Conservation (phyloP, 169 alveolate genomes). For the Besnoitia besnoiti region DNA sequence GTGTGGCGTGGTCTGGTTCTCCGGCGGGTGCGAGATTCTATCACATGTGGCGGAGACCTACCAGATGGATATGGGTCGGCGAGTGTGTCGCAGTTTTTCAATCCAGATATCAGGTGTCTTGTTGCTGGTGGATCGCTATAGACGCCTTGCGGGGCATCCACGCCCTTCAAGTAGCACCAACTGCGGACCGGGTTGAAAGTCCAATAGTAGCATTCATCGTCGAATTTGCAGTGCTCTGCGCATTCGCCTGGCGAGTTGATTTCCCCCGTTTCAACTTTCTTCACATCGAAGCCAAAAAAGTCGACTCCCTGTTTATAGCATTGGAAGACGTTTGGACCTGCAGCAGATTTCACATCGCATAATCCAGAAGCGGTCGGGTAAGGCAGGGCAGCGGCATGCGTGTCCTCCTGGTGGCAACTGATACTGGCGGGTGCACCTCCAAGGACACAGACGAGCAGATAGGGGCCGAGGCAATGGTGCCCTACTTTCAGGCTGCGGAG, state of each 20-base stretch:
- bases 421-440: no score
- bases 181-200: constrained; percentile 4
- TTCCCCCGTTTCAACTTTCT: constrained; percentile 2
- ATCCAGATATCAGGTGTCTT: neutral
- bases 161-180: constrained; percentile 38
- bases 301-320: constrained; percentile 7
- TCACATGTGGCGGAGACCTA: neutral
- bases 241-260: neutral
- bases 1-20: no score
- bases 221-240: constrained; percentile 29
- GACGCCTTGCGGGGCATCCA: neutral
- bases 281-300: constrained; percentile 29
- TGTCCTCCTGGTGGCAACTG: no score
- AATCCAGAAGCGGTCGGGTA: no score
- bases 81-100: neutral
- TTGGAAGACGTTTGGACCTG: neutral
- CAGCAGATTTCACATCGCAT: no score
- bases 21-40: neutral
- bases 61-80: constrained; percentile 37
- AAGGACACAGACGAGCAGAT: neutral
- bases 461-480: neutral
- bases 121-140: neutral
- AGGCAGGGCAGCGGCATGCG: no score
- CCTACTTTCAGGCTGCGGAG: neutral
- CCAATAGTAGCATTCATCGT: constrained; percentile 12